phyloP scores from a whole-genome alignment of 352 stramenopile species.

The Phytopythium helicoides region DNA sequence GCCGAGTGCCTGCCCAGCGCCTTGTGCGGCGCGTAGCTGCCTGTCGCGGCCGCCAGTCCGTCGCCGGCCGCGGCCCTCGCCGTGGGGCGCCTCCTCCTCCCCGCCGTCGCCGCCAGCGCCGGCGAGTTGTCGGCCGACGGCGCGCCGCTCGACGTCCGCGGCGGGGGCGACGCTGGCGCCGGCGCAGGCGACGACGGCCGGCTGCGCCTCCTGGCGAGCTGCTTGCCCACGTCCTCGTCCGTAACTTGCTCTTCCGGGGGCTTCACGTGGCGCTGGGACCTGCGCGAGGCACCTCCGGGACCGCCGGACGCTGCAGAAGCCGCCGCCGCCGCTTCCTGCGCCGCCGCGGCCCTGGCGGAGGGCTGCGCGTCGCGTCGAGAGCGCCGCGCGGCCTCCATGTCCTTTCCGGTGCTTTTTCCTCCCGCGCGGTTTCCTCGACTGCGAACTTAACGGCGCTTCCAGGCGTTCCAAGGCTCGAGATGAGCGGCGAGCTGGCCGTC shows the following conservation, averaged over 20 bases:
- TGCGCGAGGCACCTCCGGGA: constrained; percentile 5
- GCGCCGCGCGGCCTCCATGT: too few relatives aligned
- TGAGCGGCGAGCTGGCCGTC: constrained; percentile 22
- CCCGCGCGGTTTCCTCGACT: too few relatives aligned
- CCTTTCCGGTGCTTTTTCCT: too few relatives aligned
- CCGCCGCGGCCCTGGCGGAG: constrained; percentile 14
- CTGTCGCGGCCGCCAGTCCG: background rate
- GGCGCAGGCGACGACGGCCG: constrained; percentile 7
- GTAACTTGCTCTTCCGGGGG: background rate
- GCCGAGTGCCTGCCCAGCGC: constrained; percentile 47
- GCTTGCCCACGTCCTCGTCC: background rate
- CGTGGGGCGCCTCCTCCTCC: constrained; percentile 12
- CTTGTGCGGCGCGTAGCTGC: constrained; percentile 16
- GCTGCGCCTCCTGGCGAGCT: constrained; percentile 1
- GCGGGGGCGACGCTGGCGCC: constrained; percentile 4
- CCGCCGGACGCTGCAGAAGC: background rate
- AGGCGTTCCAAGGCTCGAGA: too few relatives aligned
- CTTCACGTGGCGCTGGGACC: constrained; percentile 19
- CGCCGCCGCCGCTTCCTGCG: constrained; percentile 1
- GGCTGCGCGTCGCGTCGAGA: too few relatives aligned
- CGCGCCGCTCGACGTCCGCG: background rate
- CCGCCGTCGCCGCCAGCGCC: constrained; percentile 5
- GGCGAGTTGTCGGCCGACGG: constrained; percentile 6
- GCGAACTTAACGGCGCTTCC: background rate
- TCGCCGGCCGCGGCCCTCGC: constrained; percentile 8